A percentile compares a stretch with the other conserved stretches of the same genome.
phyloP scores from a whole-genome alignment of 768 basidiomycete species.

The Calocera viscosa region DNA sequence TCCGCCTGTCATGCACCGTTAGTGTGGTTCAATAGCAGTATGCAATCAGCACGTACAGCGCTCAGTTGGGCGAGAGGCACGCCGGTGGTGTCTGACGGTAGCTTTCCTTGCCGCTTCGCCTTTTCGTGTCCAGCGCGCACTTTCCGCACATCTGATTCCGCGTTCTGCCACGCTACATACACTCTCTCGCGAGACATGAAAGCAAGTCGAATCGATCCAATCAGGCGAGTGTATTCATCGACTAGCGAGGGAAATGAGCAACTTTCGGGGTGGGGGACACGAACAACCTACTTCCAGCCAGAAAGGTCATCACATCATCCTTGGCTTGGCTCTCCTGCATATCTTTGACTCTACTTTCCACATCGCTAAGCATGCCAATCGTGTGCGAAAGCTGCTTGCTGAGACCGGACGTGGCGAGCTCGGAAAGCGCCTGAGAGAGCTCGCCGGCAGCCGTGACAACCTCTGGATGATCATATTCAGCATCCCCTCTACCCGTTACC shows the following conservation, averaged over 20 bases:
- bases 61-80: conserved; percentile 66
- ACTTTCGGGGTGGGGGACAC: background rate
- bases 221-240: conserved; percentile 88
- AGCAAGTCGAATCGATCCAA: conserved; percentile 73
- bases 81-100: conserved; percentile 55
- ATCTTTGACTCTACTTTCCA: conserved; percentile 63
- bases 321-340: conserved; percentile 61
- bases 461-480: conserved; percentile 34
- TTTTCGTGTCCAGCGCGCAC: conserved; percentile 70
- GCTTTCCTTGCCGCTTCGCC: conserved; percentile 60
- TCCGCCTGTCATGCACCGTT: conserved; percentile 49
- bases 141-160: conserved; percentile 61
- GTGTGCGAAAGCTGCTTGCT: conserved; percentile 59
- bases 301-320: conserved; percentile 67
- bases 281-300: conserved; percentile 49
- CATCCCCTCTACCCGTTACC: background rate
- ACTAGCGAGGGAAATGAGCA: conserved; percentile 27
- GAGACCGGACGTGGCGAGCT: conserved; percentile 74
- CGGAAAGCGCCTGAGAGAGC: conserved; percentile 44
- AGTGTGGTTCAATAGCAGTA: background rate
- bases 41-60: conserved; percentile 43
- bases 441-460: conserved; percentile 26
- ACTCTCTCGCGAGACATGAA: conserved; percentile 78
- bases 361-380: conserved; percentile 55
- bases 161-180: conserved; percentile 66